Evolutionary conservation across 2,329 filamentous ascomycete species (phyloP).

Genomic region (Xylogone sp.): DNA sequence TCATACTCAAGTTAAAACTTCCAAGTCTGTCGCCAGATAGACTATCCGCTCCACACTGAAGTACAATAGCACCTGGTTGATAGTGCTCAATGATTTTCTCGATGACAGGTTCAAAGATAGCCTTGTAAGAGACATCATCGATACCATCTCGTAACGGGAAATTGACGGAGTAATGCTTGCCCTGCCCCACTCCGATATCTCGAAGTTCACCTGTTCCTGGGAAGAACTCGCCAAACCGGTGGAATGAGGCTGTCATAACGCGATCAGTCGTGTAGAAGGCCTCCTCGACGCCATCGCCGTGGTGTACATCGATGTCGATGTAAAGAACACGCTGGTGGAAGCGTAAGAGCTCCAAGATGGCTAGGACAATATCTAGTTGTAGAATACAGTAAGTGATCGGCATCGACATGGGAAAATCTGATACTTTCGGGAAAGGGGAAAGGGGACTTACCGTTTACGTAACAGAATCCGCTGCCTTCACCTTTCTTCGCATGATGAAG

Average conservation of each 20-base stretch:
- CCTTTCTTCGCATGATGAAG: conserved; percentile 94
- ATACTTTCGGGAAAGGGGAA: conserved; percentile 14
- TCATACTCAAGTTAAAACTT: conserved; percentile 94
- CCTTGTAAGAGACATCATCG: conserved; percentile 79
- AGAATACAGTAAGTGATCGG: conserved; percentile 28
- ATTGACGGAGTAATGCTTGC: conserved; percentile 83
- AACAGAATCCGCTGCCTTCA: conserved; percentile 92
- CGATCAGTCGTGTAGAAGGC: conserved; percentile 86
- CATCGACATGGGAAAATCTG: neutral
- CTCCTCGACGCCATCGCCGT: conserved; percentile 85
- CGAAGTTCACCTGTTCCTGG: conserved; percentile 81
- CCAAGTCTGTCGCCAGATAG: conserved; percentile 86
- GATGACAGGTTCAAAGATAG: conserved; percentile 82
- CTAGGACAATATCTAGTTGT: conserved; percentile 77
- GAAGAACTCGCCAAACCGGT: conserved; percentile 94
- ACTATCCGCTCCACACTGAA: conserved; percentile 90
- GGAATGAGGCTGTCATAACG: conserved; percentile 85
- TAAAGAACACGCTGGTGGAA: conserved; percentile 88
- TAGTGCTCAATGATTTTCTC: conserved; percentile 79
- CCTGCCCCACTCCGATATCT: conserved; percentile 78
- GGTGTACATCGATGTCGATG: conserved; percentile 89
- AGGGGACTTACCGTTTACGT: conserved; percentile 71
- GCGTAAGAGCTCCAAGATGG: conserved; percentile 82
- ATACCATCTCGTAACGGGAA: conserved; percentile 86
- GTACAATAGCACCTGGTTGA: conserved; percentile 80